Evolutionary conservation across 768 basidiomycete species (phyloP), one percentile per base, ranked within the genome.

Genomic region (Leccinellum rugosiceps): DNA sequence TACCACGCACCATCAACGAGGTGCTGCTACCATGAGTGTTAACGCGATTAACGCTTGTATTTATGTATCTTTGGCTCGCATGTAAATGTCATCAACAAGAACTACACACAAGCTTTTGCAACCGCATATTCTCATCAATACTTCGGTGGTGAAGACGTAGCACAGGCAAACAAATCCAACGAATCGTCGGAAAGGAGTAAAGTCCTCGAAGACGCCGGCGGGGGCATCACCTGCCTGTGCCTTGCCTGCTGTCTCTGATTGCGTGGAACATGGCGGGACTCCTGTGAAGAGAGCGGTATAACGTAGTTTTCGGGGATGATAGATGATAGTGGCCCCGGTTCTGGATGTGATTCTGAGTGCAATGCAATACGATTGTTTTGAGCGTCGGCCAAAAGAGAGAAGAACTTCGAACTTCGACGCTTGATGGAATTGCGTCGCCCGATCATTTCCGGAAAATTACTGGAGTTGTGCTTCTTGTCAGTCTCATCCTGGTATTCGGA

Each of bases 131-230:
- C 15, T 44, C 15, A 55, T 65, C 49, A 72, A 56, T 19, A 58
- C 46, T 63, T 64, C 9, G 49, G 25, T 2, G 73, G 68, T 0
- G 76, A 74, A 17, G 72, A 73, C 44, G 63, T 67, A 28, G 63
- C 55, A 58, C 66, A 73, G 19, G 77, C 74, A 65, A 83, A 82
- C 55, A 83, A 67, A 68, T 83, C 73, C 60, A 83, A 66, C 6
- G 75, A 75, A 60, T 83, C 82, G 50, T 83, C 81, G 11, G 82
- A 83, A 44, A 63, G 53, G 15, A 64, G 54, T 50, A 70, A 48
- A 58, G 50, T 46, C 50, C 46, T 26, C n/a, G 54, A 30, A 3
- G 53, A n/a, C 15, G 32, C 45, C 19, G 35, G 49, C 9, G 49
- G 45, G 9, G 34, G 43, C 1, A 44, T 48, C 14, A 15, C 52